A percentile compares a stretch with the other conserved stretches of the same genome.
phyloP scores from a whole-genome alignment of 129 eudicot species.

The Heracleum sosnowskyi region DNA sequence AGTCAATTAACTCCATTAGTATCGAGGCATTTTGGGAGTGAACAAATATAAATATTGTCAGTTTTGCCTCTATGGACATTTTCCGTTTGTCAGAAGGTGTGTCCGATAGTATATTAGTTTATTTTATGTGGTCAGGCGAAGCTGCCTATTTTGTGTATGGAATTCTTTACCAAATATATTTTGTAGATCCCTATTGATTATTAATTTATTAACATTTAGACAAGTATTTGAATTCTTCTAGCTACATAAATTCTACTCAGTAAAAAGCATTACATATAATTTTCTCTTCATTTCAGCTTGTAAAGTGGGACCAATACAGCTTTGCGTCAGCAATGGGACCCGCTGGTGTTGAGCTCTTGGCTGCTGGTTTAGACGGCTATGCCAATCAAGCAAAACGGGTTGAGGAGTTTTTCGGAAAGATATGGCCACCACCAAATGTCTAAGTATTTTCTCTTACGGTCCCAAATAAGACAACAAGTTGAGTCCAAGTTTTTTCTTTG shows the following conservation, averaged over 20 bases:
- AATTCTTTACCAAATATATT: background rate
- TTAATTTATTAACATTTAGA: background rate
- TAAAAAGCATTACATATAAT: background rate
- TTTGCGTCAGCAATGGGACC: constrained; percentile 90
- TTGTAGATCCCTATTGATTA: background rate
- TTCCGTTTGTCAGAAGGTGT: background rate
- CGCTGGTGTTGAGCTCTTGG: constrained; percentile 75
- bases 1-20: too few species aligned
- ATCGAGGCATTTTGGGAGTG: too few species aligned
- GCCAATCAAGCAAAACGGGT: constrained; percentile 67
- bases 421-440: constrained; percentile 98
- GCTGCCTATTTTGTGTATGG: background rate
- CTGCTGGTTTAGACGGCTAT: constrained; percentile 74
- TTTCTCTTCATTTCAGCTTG: constrained; percentile 42
- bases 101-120: background rate
- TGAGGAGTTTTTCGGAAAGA: constrained; percentile 79
- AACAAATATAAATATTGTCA: background rate
- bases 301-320: constrained; percentile 90
- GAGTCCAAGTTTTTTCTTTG: constrained; percentile 1
- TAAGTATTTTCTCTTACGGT: constrained; percentile 17
- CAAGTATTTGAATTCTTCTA: background rate
- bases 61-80: background rate
- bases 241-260: background rate
- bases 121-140: background rate
- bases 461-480: background rate